phyloP scores from a whole-genome alignment of 495 filamentous ascomycete species.

The Aspergillus steynii region DNA sequence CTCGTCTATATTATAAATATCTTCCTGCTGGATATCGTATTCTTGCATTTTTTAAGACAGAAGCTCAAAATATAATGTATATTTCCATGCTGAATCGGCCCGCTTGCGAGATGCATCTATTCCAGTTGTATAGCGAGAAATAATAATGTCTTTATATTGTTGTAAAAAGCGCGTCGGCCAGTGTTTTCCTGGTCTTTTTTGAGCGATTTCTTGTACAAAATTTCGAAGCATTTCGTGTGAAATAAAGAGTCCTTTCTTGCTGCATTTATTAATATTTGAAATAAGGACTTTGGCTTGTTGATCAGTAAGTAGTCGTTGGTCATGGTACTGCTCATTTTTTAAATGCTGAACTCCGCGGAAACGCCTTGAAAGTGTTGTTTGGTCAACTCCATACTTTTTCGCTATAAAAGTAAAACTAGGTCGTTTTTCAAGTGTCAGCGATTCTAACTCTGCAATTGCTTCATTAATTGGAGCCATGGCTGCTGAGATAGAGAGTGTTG shows the following conservation, averaged over 20 bases:
- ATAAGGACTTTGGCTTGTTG: constrained; percentile 1
- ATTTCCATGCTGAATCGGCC: constrained; percentile 3
- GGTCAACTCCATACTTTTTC: not conserved
- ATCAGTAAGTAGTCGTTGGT: not conserved
- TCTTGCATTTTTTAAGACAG: not conserved
- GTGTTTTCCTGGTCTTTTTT: not conserved
- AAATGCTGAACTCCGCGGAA: not conserved
- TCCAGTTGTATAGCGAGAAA: constrained; percentile 4
- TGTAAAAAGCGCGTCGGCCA: too few species aligned
- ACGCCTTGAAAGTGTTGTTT: not conserved
- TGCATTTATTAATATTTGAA: not conserved
- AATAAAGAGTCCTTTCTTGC: not conserved
- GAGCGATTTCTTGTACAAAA: not conserved
- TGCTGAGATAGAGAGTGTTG: not conserved
- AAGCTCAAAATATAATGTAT: constrained; percentile 3
- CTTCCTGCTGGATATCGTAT: not conserved
- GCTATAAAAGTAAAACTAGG: not conserved
- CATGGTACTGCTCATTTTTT: not conserved
- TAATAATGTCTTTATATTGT: not conserved
- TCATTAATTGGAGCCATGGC: not conserved
- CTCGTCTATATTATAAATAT: constrained; percentile 8
- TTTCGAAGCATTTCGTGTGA: too few species aligned
- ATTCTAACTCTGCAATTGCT: not conserved
- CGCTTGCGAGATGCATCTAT: too few species aligned
- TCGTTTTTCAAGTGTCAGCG: not conserved